Evolutionary conservation across 23 red algal species (phyloP), one percentile per base, ranked within the genome.

Genomic region (Gracilaria caudata): DNA sequence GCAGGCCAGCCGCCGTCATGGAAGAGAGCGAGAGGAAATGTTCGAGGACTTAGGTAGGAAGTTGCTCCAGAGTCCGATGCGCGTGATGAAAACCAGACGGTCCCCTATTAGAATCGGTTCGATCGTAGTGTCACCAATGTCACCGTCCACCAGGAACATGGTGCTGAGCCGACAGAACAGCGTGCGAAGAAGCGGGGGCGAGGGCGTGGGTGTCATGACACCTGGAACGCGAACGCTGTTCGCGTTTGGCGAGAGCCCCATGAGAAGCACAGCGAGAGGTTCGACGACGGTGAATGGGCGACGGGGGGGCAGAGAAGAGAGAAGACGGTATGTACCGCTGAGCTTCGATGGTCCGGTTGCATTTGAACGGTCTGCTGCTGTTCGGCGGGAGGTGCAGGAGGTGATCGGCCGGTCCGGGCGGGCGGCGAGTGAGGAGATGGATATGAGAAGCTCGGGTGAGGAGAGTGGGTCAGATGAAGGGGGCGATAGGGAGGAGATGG

Each of bases 161-260:
- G 39, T 87, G 21, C 61, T 30, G 32, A 30, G 19, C 17, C 60
- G 74, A 0, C 40, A 57, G 54, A 34, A 32, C 13, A 60, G 37
- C 41, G 83, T 32, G 0, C 30, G 41, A 28, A 43, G 71, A 77
- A 58, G 39, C 41, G 26, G 5, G 36, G 7, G 10, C 3, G 33
- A 34, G 2, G 44, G 66, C 0, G 46, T 60, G 7, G 89, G 89
- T 11, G 6, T 44, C 34, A 93, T 93, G 89, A 84, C 89, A 0
- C 89, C 89, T 3, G 82, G 77, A 13, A 93, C 89, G 6, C 78
- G 77, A 8, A 17, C 23, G 8, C 64, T 93, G 51, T 93, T 68
- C 72, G 77, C 89, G 9, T 93, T 93, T 53, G 89, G 89, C 13
- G 89, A 93, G 34, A 84, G 79, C 73, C 89, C 89, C 24, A 60